Evolutionary conservation across 495 filamentous ascomycete genomes (phyloP), one percentile per base, ranked within the genome.

Genomic region (Terfezia claveryi): DNA sequence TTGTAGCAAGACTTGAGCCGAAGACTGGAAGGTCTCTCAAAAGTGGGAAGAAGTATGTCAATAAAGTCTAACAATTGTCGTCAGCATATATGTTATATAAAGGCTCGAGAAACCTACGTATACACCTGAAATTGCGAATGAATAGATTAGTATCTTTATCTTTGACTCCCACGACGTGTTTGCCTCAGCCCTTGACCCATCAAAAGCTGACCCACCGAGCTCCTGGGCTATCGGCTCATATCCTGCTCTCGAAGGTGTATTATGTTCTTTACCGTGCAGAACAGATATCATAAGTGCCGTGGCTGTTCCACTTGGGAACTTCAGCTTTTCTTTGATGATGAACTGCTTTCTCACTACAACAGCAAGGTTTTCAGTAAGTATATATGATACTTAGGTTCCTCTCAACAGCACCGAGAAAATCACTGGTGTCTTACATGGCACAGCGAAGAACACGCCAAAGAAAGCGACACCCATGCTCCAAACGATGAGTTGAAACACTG

Each of bases 401-500:
- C 23, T 20, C 10, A 4, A 50, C 2, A 36, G 12, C 12, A n/a
- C 1, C 4, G 27, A 32, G 7, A 4, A 32, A 32, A 32, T 32
- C 27, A 11, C n/a, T 4, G 50, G 16, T 5, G 5, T 23, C 50
- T 23, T 32, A 51, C 50, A 51, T 0, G 91, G 91, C 0, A 96
- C 91, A 0, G 87, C 91, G 70, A 98, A 94, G 4, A 96, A 83
- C 0, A 95, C 91, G 0, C 91, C 91, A 62, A 96, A 99, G 58
- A 94, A 83, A 60, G 85, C 93, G 38, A 96, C 76, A 0, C 91
- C 91, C 56, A 96, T 62, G 44, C 82, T 80, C 91, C 92, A 96
- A 0, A 95, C 64, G 16, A 91, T 80, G 55, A 94, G 63, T 62
- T 87, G 85, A 68, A 79, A 75, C 59, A 84, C 73, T 16, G 77